Percentiles rank a stretch among this genome's conserved stretches.
These are phyloP conservation scores for Geotrichum restrictum DNA, from an alignment of 1,139 yeast genomes.

Conservation along the genomic window DNA sequence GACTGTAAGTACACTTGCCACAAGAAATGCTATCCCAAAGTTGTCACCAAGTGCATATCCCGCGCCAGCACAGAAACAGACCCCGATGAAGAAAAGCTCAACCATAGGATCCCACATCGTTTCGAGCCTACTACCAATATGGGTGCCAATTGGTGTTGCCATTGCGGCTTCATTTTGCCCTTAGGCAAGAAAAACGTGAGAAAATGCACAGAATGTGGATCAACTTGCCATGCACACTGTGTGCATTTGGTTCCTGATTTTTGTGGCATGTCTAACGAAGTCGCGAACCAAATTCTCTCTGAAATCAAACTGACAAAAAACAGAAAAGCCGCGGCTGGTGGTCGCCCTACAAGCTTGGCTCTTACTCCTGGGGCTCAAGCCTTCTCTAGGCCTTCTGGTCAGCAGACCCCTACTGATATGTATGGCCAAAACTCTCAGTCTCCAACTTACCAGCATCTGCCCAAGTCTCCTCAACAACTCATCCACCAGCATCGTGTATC, in stretches of 20 bases:
- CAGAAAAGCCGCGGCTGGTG: conserved; percentile 34
- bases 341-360: conserved; percentile 4
- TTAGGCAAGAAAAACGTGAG: conserved; percentile 94
- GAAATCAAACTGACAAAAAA: conserved; percentile 79
- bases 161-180: conserved; percentile 93
- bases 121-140: conserved; percentile 86
- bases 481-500: neutral
- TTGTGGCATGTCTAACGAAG: conserved; percentile 98
- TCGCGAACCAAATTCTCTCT: conserved; percentile 82
- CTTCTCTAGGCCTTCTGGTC: neutral
- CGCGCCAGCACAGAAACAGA: conserved; percentile 81
- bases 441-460: neutral
- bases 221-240: conserved; percentile 90
- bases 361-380: conserved; percentile 3
- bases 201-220: conserved; percentile 91
- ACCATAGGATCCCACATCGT: conserved; percentile 94
- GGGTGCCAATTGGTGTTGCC: conserved; percentile 99
- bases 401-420: conserved; percentile 14
- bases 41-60: conserved; percentile 92
- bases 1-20: conserved; percentile 94
- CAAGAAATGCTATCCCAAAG: conserved; percentile 87
- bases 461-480: conserved; percentile 3
- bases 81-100: conserved; percentile 83
- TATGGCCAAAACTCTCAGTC: neutral
- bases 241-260: conserved; percentile 94